Evolutionary conservation across 805 yeast genomes (phyloP), one percentile per base, ranked within the genome.

Genomic region (Cyberlindnera suaveolens): DNA sequence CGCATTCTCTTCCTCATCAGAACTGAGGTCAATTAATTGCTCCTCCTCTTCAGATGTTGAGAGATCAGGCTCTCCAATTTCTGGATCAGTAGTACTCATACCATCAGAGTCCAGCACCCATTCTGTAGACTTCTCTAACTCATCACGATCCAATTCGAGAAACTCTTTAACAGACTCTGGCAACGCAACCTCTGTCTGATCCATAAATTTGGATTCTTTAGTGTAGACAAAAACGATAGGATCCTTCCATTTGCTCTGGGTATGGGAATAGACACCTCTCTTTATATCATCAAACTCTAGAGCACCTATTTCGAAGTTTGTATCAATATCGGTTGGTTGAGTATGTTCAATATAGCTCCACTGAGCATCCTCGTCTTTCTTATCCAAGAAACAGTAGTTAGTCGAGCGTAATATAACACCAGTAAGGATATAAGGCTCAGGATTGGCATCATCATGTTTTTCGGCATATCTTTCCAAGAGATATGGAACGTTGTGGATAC

Each of bases 381-480:
- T 54, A 34, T 50, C 58, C 38, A 57, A 41, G 41, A 55, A 66
- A 30, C 57, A 66, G 45, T 63, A 69, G 18, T 58, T 58, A 5
- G 49, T 43, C 9, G 62, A 60, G 33, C 54, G 58, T 10, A 68
- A 35, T 3, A 70, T 56, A 3, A 66, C 61, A 19, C 74, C 74
- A 11, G 57, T 55, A 3, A 71, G 48, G 6, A 67, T 41, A 58
- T 67, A 68, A 5, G 72, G 71, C 23, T 68, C 72, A 11, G 60
- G 36, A 13, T 47, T 39, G 3, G 3, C 13, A 9, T 15, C 35
- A 11, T n/a, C 6, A 14, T 38, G 14, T 8, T 2, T 20, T 1
- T 34, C 40, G 11, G 54, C 56, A 14, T 44, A 35, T 4, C 50
- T 49, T 3, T 52, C 48, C 29, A 67, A 34, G 5, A 66, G 37